A percentile compares a stretch with the other conserved stretches of the same genome.
These are phyloP conservation scores for Trypanosoma lewisi DNA, from an alignment of 208 protist species.

Conservation along the genomic window DNA sequence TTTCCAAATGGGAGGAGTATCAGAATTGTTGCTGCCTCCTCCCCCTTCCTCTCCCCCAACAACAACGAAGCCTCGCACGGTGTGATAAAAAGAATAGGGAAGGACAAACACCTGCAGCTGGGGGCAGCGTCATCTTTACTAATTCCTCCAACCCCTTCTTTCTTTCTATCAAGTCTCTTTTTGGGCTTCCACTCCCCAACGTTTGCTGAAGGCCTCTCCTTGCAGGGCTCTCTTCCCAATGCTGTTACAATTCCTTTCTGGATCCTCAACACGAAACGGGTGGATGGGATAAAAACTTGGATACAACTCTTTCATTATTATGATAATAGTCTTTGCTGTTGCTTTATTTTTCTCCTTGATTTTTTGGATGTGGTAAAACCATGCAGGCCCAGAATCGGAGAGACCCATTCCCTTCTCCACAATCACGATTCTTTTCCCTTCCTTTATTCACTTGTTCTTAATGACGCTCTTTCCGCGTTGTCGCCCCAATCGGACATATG, in stretches of 20 bases:
- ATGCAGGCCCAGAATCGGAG: too few relatives aligned
- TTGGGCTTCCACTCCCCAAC: neutral
- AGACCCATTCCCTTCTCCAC: too few relatives aligned
- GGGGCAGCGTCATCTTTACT: neutral
- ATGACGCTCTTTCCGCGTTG: conserved; percentile 19
- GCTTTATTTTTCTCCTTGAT: too few relatives aligned
- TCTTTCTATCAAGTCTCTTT: neutral
- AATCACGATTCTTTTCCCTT: neutral
- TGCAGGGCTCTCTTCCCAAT: neutral
- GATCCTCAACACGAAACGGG: neutral
- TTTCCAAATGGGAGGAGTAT: neutral
- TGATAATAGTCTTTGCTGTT: neutral
- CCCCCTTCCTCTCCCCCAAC: conserved; percentile 10
- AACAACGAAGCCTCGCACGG: neutral
- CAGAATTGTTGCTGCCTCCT: neutral
- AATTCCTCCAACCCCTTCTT: neutral
- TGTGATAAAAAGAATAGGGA: neutral
- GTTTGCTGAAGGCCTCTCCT: neutral
- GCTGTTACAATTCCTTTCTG: neutral
- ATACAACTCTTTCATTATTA: neutral
- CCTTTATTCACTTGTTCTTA: neutral
- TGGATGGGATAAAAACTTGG: neutral
- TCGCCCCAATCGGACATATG: neutral
- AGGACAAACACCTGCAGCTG: neutral
- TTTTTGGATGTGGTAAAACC: too few relatives aligned